Base-by-base conservation (phyloP, 441 rosid species). In the Aleurites moluccanus region DNA sequence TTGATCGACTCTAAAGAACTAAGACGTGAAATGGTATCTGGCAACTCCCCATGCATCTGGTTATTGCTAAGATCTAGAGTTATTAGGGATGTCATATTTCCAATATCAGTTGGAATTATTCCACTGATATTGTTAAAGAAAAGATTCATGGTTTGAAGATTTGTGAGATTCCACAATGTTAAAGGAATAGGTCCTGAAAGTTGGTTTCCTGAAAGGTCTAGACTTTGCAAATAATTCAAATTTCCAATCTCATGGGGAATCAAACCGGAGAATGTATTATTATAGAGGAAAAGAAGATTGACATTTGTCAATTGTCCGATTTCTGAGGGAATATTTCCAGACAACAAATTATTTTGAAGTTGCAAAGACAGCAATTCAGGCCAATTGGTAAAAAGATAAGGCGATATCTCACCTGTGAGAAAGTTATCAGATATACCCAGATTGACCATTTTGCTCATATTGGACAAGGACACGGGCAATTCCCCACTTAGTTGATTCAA, bases 241-340 rank as follows among this genome's bases (percentile, higher is more conserved):
- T 82, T 83, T 47, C 92, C 92, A 3, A 89, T 85, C 79, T 80
- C 88, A 0, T 49, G 5, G 1, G 93, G 93, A 69, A 91, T 89
- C 1, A 75, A 60, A 40, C 89, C 88, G 3, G 88, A 79, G 40
- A 89, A 77, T 0, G 30, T 45, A 35, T 89, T 91, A 1, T 76
- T 78, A 74, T 73, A 91, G 42, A 91, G 75, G 44, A 5, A 84
- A 38, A 88, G 85, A 68, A 44, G 0, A 1, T 5, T 64, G 64
- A 89, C 90, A 7, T 86, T 79, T 60, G 76, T 72, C 69, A 87
- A 23, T 15, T 76, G 55, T 49, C 87, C 89, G 7, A 89, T 79
- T 78, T 85, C 84, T 1, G 78, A 59, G 0, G 96, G 94, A 77
- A 91, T 88, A 1, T 28, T 38, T 35, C 92, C 91, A 0, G 81